Evolutionary conservation across 23 red algal species (phyloP).

Genomic region (Pyropia yezoensis): DNA sequence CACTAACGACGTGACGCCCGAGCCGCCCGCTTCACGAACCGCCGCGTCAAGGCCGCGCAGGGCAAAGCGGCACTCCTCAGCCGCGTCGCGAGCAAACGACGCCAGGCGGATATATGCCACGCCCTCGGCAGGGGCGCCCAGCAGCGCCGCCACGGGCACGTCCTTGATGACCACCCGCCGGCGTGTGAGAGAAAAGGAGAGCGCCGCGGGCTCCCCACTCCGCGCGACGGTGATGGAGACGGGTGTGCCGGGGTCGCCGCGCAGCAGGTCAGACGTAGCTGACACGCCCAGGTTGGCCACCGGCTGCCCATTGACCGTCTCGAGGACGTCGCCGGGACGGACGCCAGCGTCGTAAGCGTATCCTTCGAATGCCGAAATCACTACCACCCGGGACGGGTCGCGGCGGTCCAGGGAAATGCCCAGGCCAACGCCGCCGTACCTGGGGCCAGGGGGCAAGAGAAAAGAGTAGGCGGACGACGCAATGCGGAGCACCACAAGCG

Average conservation of each 20-base stretch:
- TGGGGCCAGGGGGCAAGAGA: too few relatives aligned
- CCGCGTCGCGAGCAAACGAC: conserved; percentile 85
- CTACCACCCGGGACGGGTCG: conserved; percentile 35
- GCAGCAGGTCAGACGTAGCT: conserved; percentile 65
- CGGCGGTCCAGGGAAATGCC: conserved; percentile 39
- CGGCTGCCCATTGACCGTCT: conserved; percentile 43
- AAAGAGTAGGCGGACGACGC: too few relatives aligned
- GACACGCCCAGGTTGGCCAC: conserved; percentile 49
- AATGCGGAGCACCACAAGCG: too few relatives aligned
- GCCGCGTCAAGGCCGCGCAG: conserved; percentile 9
- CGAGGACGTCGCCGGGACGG: conserved; percentile 76
- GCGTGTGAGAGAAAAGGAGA: conserved; percentile 47
- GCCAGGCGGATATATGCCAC: conserved; percentile 82
- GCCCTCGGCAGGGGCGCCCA: conserved; percentile 35
- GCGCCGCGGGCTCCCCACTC: conserved; percentile 14
- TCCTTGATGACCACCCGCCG: conserved; percentile 67
- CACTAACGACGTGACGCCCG: conserved; percentile 49
- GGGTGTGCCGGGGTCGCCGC: conserved; percentile 74
- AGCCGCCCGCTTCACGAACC: background rate
- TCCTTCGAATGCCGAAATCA: conserved; percentile 89
- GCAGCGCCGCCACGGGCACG: conserved; percentile 66
- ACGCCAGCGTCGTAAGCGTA: conserved; percentile 97
- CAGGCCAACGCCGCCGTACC: conserved; percentile 81
- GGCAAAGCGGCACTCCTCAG: conserved; percentile 41
- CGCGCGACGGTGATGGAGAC: conserved; percentile 56